phyloP scores from a whole-genome alignment of 352 stramenopile species.

The Phytophthora parvispora region DNA sequence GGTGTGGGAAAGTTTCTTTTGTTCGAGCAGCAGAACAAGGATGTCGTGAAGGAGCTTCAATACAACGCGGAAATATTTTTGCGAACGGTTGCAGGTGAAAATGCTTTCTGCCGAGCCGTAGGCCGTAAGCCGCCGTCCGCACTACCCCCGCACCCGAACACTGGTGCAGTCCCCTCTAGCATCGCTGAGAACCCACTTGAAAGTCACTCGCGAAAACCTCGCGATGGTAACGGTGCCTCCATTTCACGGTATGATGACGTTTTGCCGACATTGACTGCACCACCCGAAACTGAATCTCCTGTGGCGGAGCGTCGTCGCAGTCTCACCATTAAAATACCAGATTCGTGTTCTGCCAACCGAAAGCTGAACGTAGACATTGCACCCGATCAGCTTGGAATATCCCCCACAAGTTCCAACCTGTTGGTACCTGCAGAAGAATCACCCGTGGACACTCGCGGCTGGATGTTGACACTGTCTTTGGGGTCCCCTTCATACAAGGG shows the following conservation, averaged over 20 bases:
- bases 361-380: slow-evolving; percentile 41
- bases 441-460: slow-evolving; percentile 67
- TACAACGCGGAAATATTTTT: slow-evolving; percentile 90
- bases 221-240: slow-evolving; percentile 6
- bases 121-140: slow-evolving; percentile 70
- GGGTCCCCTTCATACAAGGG: slow-evolving; percentile 46
- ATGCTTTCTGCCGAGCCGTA: slow-evolving; percentile 78
- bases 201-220: slow-evolving; percentile 14
- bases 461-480: slow-evolving; percentile 57
- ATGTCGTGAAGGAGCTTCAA: slow-evolving; percentile 92
- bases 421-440: slow-evolving; percentile 83
- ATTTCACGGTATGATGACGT: slow-evolving; percentile 39
- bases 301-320: slow-evolving; percentile 23
- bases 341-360: slow-evolving; percentile 15
- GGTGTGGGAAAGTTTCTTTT: slow-evolving; percentile 88
- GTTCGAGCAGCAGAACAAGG: slow-evolving; percentile 92
- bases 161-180: slow-evolving; percentile 4
- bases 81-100: slow-evolving; percentile 72
- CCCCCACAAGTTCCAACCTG: slow-evolving; percentile 54
- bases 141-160: slow-evolving; percentile 47
- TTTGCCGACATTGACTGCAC: slow-evolving; percentile 24
- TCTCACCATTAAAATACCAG: slow-evolving; percentile 41
- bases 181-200: slow-evolving; percentile 14
- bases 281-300: slow-evolving; percentile 15
- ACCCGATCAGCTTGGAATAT: slow-evolving; percentile 51